Evolutionary conservation across 2,329 filamentous ascomycete species (phyloP), one percentile per base, ranked within the genome.

Genomic region (Xylaria multiplex): DNA sequence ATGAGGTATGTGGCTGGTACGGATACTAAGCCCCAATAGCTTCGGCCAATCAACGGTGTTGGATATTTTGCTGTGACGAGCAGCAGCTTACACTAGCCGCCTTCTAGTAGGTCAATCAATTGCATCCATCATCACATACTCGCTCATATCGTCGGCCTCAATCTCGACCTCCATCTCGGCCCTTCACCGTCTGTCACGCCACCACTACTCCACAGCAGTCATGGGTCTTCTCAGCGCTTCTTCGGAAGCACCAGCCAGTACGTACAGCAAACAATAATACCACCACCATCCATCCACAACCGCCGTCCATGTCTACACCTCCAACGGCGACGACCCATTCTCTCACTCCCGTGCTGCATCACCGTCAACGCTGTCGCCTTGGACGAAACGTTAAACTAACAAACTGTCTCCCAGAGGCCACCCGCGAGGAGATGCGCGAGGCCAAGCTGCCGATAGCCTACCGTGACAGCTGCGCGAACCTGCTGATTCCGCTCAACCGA

Each of bases 401-500:
- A 67, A 55, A 68, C 42, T 6, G 19, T 50, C 27, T 30, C 8
- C 9, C 77, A 93, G 90, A 86, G 80, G 93, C 93, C 73, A 93
- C 92, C 71, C 89, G 93, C 81, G 90, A 96, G 85, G 92, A 96
- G 81, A 98, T 98, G 95, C 90, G 92, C 77, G 93, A 93, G 76
- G 94, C 94, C 73, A 90, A 88, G 77, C 87, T 98, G 58, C 95
- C 96, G 13, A 82, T 98, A 61, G 86, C 91, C 75, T 99, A 99
- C 87, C 89, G 96, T 79, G 96, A 99, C 82, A 94, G 90, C 82
- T 99, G 96, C 84, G 96, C 94, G 69, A 90, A 96, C 81, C 91
- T 99, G 53, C 85, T 98, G 69, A 97, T 98, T 70, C 96, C 96
- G 16, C 86, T 99, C 74, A 99, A 99, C 84, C 91, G 91, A 77